Percentiles rank a stretch among this genome's conserved stretches.
Conservation (phyloP, 169 alveolate species). For the Eimeria praecox region DNA sequence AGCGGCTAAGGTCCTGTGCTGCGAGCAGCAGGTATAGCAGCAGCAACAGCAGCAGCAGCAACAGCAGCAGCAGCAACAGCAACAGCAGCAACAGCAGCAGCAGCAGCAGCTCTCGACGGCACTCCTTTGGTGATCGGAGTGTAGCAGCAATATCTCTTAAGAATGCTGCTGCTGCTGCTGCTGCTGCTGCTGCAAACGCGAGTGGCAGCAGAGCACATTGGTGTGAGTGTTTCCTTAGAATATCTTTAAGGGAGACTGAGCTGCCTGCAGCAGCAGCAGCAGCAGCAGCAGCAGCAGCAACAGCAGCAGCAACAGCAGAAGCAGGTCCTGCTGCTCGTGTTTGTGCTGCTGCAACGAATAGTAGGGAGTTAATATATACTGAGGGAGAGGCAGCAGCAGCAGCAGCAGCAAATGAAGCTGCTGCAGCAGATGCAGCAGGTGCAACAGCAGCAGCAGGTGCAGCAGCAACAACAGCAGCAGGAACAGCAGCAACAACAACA, state of each 20-base stretch:
- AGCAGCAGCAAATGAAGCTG: too few relatives aligned
- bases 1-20: background rate
- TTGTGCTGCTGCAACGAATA: too few relatives aligned
- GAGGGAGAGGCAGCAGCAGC: too few relatives aligned
- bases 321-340: background rate
- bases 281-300: background rate
- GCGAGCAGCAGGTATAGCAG: conserved; percentile 1
- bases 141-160: background rate
- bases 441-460: conserved; percentile 7
- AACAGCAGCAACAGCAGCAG: conserved; percentile 26
- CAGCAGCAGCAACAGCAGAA: background rate
- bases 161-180: conserved; percentile 44
- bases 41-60: conserved; percentile 33
- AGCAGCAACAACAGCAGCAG: background rate
- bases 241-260: background rate
- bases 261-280: too few relatives aligned
- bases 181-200: conserved; percentile 12
- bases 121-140: background rate
- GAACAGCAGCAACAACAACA: background rate
- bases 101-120: background rate
- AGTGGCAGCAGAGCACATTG: conserved; percentile 40
- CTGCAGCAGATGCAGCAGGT: too few relatives aligned
- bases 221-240: conserved; percentile 25
- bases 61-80: background rate
- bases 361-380: too few relatives aligned